Conservation (phyloP, 1,139 yeast genomes). For the Pichia sp. region DNA sequence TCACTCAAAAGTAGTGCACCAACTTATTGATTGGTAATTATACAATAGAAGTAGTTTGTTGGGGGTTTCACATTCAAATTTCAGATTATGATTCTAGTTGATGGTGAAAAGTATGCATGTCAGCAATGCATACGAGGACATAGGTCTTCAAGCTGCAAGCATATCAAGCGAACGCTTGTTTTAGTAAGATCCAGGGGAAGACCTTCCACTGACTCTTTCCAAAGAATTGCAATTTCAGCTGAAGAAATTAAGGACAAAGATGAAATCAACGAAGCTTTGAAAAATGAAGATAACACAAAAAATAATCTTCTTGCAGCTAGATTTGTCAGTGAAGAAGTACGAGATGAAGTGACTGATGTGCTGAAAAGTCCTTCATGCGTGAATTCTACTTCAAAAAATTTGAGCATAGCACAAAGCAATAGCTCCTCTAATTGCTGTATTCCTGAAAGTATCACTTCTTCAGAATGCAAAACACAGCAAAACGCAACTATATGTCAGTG, state of each 20-base stretch:
- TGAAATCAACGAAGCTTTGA: constrained; percentile 5
- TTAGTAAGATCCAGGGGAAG: constrained; percentile 88
- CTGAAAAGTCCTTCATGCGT: not conserved
- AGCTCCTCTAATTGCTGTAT: too few species aligned
- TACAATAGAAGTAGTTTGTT: too few species aligned
- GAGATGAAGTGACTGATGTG: too few species aligned
- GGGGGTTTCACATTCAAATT: not conserved
- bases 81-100: constrained; percentile 68
- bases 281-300: constrained; percentile 4
- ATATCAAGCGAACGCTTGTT: constrained; percentile 67
- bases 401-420: not conserved
- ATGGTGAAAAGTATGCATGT: constrained; percentile 85
- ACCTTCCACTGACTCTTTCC: constrained; percentile 50
- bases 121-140: constrained; percentile 89
- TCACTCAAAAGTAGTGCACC: too few species aligned
- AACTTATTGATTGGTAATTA: too few species aligned
- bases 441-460: too few species aligned
- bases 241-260: constrained; percentile 29
- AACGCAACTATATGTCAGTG: constrained; percentile 7
- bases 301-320: constrained; percentile 8
- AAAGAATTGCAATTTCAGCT: constrained; percentile 53
- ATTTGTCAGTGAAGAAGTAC: not conserved
- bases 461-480: too few species aligned
- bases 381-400: too few species aligned
- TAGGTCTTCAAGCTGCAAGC: constrained; percentile 80